Evolutionary conservation across 2,329 filamentous ascomycete species (phyloP), one percentile per base, ranked within the genome.

Genomic region (Aspergillus sp.): DNA sequence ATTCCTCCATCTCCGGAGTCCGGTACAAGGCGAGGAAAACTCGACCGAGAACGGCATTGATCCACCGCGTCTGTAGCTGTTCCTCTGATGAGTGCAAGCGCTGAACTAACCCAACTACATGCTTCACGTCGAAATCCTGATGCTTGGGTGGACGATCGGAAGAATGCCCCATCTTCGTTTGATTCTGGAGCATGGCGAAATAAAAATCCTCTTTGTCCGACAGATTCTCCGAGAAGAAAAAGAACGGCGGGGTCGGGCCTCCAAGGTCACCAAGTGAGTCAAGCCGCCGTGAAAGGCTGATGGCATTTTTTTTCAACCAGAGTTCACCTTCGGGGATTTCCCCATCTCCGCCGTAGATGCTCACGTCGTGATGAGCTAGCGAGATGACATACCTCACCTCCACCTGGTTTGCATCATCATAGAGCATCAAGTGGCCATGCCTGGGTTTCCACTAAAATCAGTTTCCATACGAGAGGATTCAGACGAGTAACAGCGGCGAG

Each of bases 141-240:
- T 90, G 89, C 53, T 82, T 82, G 0, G 92, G 91, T 1, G 86
- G 83, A 19, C 80, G 79, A 54, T 82, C 79, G 20, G 80, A 79
- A 2, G 79, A 77, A 40, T 82, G 81, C 57, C 85, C 81, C 15
- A 84, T 83, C 66, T 88, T 86, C 64, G 92, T 88, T 70, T 96
- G 90, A 62, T 93, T 96, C 66, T 88, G 87, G 40, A 99, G 80
- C 65, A 99, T 80, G 12, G 93, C 90, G 75, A 96, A 93, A 73
- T 99, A 99, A 75, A 99, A 98, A 72, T 99, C 95, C 74, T 99
- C 95, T 74, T 99, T 99, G 47, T 95, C 91, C 0, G 93, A 96
- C 72, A 91, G 91, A 68, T 96, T 96, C 64, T 98, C 92, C 0
- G 91, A 96, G 74, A 98, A 99, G 4, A 99, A 80, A 70, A 88